Percentiles rank a stretch among this genome's conserved stretches.
phyloP scores from a whole-genome alignment of 768 basidiomycete species.

The Cyathus striatus region DNA sequence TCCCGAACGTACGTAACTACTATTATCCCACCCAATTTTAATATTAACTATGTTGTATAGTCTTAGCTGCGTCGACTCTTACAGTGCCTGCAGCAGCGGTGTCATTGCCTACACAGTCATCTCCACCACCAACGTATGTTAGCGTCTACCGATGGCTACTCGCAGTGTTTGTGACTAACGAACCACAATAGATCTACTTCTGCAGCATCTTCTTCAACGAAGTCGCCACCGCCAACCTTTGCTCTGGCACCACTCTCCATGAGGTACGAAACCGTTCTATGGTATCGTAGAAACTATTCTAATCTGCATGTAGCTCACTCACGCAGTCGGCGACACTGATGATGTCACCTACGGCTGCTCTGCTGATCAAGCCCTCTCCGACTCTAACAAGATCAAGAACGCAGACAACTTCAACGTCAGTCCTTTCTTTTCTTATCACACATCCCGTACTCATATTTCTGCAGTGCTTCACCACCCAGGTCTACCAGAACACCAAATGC shows the following conservation, averaged over 20 bases:
- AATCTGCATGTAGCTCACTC: conserved; percentile 26
- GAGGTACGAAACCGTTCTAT: conserved; percentile 20
- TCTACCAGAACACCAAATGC: conserved; percentile 35
- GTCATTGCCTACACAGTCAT: conserved; percentile 42
- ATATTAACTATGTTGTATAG: conserved; percentile 13
- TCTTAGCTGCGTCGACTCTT: conserved; percentile 37
- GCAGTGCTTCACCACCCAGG: conserved; percentile 42
- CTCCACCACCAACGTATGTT: conserved; percentile 36
- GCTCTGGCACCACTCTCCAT: conserved; percentile 40
- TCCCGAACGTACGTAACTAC: conserved; percentile 27
- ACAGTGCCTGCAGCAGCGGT: conserved; percentile 27
- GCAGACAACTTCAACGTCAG: conserved; percentile 46
- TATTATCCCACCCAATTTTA: not conserved
- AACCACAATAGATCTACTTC: conserved; percentile 32
- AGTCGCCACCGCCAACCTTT: conserved; percentile 29
- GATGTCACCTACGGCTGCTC: conserved; percentile 38
- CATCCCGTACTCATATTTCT: not conserved
- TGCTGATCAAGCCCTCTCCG: conserved; percentile 32
- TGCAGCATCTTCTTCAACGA: conserved; percentile 44
- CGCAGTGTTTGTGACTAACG: not conserved
- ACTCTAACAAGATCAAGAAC: conserved; percentile 25
- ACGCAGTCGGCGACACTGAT: conserved; percentile 33
- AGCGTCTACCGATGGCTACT: not conserved
- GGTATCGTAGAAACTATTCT: not conserved
- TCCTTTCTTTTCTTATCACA: not conserved